These are phyloP conservation scores for Cercospora canescens DNA, from an alignment of 2,329 filamentous ascomycete genomes.

Conservation along the genomic window DNA sequence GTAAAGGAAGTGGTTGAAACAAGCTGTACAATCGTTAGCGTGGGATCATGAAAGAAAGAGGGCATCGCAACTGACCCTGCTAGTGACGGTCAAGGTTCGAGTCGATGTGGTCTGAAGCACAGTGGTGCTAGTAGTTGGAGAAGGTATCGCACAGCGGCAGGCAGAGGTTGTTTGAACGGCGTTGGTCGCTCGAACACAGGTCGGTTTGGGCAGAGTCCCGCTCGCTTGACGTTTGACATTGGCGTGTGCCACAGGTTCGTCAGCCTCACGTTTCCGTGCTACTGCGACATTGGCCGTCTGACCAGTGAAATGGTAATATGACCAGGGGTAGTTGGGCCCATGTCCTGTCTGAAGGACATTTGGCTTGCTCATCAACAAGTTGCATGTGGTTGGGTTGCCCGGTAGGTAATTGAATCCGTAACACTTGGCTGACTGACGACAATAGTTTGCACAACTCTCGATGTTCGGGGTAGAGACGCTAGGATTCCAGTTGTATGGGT, in stretches of 20 bases:
- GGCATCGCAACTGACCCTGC: background rate
- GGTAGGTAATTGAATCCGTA: background rate
- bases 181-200: constrained; percentile 2
- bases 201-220: background rate
- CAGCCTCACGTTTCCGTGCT: background rate
- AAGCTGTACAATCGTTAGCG: background rate
- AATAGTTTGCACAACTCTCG: background rate
- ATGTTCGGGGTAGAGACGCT: background rate
- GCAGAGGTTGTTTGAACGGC: constrained; percentile 2
- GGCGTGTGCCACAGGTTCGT: background rate
- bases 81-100: background rate
- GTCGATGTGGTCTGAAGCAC: background rate
- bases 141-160: constrained; percentile 7
- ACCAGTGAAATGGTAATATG: constrained; percentile 4
- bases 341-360: background rate
- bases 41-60: background rate
- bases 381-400: background rate
- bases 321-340: background rate
- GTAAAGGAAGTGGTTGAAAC: constrained; percentile 4
- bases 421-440: background rate
- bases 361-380: background rate
- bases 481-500: background rate
- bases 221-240: constrained; percentile 4
- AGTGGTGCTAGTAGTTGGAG: background rate
- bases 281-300: background rate